Evolutionary conservation across 176 grass and related monocot genomes (phyloP), one percentile per base, ranked within the genome.

Genomic region (Cenchrus purpureus): DNA sequence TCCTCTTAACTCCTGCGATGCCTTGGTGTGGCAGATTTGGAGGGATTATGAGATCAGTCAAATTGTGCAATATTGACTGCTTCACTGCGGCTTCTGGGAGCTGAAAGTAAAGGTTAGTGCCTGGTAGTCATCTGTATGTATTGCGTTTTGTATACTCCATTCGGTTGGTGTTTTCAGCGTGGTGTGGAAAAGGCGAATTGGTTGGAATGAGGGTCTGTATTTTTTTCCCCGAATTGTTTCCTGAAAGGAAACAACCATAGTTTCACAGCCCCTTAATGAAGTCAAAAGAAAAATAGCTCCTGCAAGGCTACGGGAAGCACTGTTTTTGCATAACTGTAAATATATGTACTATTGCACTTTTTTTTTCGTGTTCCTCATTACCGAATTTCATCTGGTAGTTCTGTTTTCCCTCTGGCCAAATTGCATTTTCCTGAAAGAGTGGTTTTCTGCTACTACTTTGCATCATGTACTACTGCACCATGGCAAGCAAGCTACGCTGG

Each of bases 1-100:
- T 60, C 22, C 64, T 63, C 28, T 87, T 87, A 29, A 92, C 69
- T 57, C 70, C 44, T 74, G 44, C 67, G 52, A 79, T 78, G 8
- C 75, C 32, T 77, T 73, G 53, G 49, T 75, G 40, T 85, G 57
- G 77, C 82, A 99, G 97, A 10, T 94, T 99, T 74, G 97, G 97
- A 91, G 97, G 90, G 75, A 96, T 99, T 93, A 94, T 99, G 88
- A 96, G 88, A 65, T 92, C 93, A 4, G 93, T 99, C 46, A 87
- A 83, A 14, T 87, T 95, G 50, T 98, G 97, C 84, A 96, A 96
- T 76, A 96, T 99, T 25, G 97, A 99, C 76, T 99, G 97, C 84
- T 99, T 99, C 86, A 96, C 68, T 74, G 80, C 60, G 13, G 82
- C 91, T 86, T 87, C 96, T 55, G 91, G 93, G 73, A 86, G 77